Evolutionary conservation across 75 land plant genomes (phyloP).

Genomic region (Picea glauca): DNA sequence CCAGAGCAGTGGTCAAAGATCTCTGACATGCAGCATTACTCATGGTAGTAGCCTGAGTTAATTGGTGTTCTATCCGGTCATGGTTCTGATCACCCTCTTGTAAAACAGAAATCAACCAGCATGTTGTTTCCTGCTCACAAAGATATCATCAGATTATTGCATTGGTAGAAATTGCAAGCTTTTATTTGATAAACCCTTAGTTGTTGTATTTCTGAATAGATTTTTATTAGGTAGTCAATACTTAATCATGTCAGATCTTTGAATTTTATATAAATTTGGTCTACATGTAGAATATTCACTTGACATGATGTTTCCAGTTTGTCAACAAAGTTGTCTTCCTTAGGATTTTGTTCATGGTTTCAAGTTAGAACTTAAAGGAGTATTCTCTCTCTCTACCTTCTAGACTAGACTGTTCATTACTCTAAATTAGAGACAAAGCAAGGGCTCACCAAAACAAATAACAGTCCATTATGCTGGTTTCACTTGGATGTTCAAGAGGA

Average conservation of each 20-base stretch:
- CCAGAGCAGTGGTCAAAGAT: constrained; percentile 6
- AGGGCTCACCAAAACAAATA: not conserved
- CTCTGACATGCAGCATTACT: constrained; percentile 7
- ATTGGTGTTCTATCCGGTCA: constrained; percentile 8
- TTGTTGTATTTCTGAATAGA: not conserved
- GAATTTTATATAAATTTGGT: not conserved
- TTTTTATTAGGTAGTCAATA: not conserved
- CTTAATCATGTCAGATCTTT: not conserved
- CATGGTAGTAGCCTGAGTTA: constrained; percentile 19
- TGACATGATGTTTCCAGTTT: not conserved
- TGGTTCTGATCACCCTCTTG: constrained; percentile 2
- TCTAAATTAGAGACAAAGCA: not conserved
- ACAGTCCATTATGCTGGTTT: not conserved
- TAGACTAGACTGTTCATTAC: not conserved
- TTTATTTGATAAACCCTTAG: not conserved
- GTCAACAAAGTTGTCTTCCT: not conserved
- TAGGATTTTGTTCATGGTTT: not conserved
- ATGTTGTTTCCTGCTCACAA: constrained; percentile 2
- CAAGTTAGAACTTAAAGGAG: not conserved
- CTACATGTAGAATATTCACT: not conserved
- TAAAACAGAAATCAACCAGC: not conserved
- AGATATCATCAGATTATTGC: not conserved
- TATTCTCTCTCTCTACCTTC: not conserved
- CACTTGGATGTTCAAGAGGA: not conserved
- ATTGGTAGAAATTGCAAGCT: not conserved